Base-by-base conservation (phyloP, 108 stramenopile genomes). In the Stephanodiscus triporus region DNA sequence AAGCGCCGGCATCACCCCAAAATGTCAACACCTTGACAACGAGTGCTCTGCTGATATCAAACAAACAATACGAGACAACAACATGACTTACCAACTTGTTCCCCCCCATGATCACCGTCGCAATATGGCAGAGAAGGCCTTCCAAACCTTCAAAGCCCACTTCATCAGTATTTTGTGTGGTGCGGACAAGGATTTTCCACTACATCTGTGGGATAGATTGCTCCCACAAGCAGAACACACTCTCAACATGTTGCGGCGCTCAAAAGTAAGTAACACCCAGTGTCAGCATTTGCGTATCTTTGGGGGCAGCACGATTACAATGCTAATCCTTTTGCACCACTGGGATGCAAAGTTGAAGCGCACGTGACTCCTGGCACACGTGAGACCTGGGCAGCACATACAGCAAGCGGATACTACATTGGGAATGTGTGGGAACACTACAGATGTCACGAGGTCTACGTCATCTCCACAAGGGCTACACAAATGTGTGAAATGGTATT, bases 151-250 rank as follows among this genome's bases (percentile, higher is more conserved):
- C n/a, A n/a, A n/a, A n/a, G n/a, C n/a, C n/a, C 54, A 55, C 6
- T 55, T 23, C 54, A 55, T 75, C 27, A 50, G 65, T 42, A 30
- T 56, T 27, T 27, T 75, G 9, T 29, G 57, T n/a, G 57, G 73
- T 4, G 13, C 16, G 0, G 27, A 30, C 19, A 6, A 42, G 16
- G 42, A 2, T 0, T 66, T 75, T 36, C 73, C 73, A 22, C 48
- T 75, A 36, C 73, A 75, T 24, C 65, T 75, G 4, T 75, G 73
- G 73, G 47, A 50, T 29, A 32, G 37, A 29, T 64, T 66, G 2
- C n/a, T 75, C 9, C 34, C 40, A 43, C 73, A 75, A 29, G 50
- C 24, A 4, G 65, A 67, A 40, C 6, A 23, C 14, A 54, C 63
- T 8, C 64, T 75, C 10, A 54, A 56, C 47, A 38, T 75, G n/a